Evolutionary conservation across 345 rosid genomes (phyloP), one percentile per base, ranked within the genome.

Genomic region (Carallia pectinifolia): DNA sequence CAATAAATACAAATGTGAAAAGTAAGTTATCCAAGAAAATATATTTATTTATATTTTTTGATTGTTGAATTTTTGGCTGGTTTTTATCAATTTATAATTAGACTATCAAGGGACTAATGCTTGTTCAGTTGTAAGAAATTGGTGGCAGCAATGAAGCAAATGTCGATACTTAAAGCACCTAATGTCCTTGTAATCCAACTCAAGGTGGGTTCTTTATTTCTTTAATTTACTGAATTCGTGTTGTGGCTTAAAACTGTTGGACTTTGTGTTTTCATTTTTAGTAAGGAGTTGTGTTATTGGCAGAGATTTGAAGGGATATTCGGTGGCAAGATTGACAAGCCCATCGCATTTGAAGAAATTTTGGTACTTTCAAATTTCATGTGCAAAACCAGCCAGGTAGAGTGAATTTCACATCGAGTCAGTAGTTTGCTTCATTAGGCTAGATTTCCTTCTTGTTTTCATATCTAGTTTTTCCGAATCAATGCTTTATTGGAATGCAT

Each of bases 61-160:
- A 62, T 40, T 12, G 58, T 61, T 15, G 6, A 38, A 60, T 62
- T 38, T 62, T 37, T 53, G 8, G 8, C 31, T 8, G 1, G 0
- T 4, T 56, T 55, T 27, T 56, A 23, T 13, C 31, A 56, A 19
- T 56, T 30, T 27, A 27, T 13, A 7, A 2, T 13, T 37, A 53
- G 31, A 52, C 44, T 33, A 23, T 17, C 12, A 17, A 47, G 58
- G 75, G 29, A 65, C 73, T 78, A 79, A 64, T 75, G 66, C 76
- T 82, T 74, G 71, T 76, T 81, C 81, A 96, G 99, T 76, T 92
- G 99, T 73, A 88, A 89, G 90, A 92, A 96, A 82, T 72, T 96
- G 90, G 97, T 90, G 76, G 76, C 84, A 27, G 99, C 99, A 7
- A 85, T 88, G 95, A 96, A 96, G 89, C 98, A 96, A 77, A 85